These are phyloP conservation scores for Daldinia decipiens DNA, from an alignment of 495 filamentous ascomycete genomes.

Conservation along the genomic window DNA sequence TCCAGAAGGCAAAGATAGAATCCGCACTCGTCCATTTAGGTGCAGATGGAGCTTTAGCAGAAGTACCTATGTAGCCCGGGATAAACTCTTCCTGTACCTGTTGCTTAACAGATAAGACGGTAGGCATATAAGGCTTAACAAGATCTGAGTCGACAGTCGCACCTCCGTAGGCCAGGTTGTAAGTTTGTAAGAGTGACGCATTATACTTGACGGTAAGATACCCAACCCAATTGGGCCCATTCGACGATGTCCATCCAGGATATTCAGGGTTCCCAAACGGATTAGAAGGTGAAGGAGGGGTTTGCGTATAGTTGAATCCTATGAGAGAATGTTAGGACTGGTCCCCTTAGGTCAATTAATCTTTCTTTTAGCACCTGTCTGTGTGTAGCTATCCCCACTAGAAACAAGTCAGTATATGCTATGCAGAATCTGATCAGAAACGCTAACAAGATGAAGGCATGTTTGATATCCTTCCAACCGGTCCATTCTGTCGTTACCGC, in stretches of 20 bases:
- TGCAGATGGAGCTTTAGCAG: slow-evolving; percentile 45
- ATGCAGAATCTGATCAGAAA: slow-evolving; percentile 5
- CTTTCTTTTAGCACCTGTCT: slow-evolving; percentile 45
- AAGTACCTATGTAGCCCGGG: slow-evolving; percentile 55
- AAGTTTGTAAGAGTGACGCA: slow-evolving; percentile 65
- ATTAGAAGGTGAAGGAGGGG: slow-evolving; percentile 70
- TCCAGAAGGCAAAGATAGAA: slow-evolving; percentile 75
- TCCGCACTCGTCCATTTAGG: slow-evolving; percentile 70
- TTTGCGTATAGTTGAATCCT: slow-evolving; percentile 69
- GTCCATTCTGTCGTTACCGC: slow-evolving; percentile 52
- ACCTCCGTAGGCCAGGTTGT: slow-evolving; percentile 76
- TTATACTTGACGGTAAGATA: slow-evolving; percentile 73
- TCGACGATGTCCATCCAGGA: slow-evolving; percentile 67
- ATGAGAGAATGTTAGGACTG: slow-evolving; percentile 35
- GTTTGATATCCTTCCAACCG: slow-evolving; percentile 59
- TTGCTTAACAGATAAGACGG: slow-evolving; percentile 66
- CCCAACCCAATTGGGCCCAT: slow-evolving; percentile 74
- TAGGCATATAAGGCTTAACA: slow-evolving; percentile 60
- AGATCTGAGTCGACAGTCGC: slow-evolving; percentile 73
- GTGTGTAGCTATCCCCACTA: slow-evolving; percentile 65
- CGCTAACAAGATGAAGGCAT: slow-evolving; percentile 63
- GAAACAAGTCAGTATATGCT: slow-evolving; percentile 18
- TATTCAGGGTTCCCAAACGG: slow-evolving; percentile 80
- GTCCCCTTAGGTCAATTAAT: not conserved
- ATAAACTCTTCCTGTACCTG: slow-evolving; percentile 64